Conservation (phyloP, 495 filamentous ascomycete genomes). For the Xylaria cubensis region DNA sequence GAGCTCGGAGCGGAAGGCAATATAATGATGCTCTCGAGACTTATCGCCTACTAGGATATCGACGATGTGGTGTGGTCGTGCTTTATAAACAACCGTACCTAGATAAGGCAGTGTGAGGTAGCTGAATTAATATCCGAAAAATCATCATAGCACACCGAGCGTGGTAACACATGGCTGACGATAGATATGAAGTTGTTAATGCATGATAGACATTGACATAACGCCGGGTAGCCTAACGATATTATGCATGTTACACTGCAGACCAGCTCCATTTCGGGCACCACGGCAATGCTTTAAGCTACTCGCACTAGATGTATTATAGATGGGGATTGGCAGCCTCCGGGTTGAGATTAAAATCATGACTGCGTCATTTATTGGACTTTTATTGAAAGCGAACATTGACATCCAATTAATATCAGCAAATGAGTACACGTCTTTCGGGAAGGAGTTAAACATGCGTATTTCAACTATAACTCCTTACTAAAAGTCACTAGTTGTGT, state of each 20-base stretch:
- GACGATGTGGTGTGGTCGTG: not conserved
- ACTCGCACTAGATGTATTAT: not conserved
- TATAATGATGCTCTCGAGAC: not conserved
- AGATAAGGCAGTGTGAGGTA: not conserved
- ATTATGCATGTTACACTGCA: constrained; percentile 1
- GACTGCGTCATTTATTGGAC: not conserved
- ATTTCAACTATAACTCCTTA: not conserved
- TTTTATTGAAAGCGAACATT: not conserved
- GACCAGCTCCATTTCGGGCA: not conserved
- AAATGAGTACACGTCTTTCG: not conserved
- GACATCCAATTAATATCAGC: not conserved
- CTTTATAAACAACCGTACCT: not conserved
- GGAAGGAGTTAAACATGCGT: not conserved
- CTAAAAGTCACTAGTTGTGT: not conserved
- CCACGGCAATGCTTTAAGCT: constrained; percentile 4
- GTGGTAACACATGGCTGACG: not conserved
- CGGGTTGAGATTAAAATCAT: not conserved
- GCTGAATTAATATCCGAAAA: not conserved
- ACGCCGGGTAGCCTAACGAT: too few relatives aligned
- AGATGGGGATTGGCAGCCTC: not conserved
- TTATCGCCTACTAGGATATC: not conserved
- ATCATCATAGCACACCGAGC: not conserved
- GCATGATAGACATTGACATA: not conserved
- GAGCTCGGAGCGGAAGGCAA: not conserved
- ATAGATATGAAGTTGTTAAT: not conserved